These are phyloP conservation scores for Salvia hispanica DNA, from an alignment of 257 asterid genomes.

Conservation along the genomic window DNA sequence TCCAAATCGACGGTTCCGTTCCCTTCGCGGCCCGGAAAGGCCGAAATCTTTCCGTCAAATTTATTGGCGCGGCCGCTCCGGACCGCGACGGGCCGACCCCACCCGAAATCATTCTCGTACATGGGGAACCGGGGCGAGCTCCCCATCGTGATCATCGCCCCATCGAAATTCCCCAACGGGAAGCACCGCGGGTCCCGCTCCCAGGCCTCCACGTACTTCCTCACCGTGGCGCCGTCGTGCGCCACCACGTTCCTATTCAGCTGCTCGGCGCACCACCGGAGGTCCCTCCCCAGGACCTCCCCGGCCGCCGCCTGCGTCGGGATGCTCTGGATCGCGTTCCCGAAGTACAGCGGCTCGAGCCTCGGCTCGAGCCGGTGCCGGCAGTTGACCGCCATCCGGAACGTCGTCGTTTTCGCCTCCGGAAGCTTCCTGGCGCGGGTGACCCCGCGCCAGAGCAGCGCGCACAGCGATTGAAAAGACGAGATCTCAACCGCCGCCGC, in stretches of 20 bases:
- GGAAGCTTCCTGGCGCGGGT: constrained; percentile 58
- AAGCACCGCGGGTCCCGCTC: constrained; percentile 57
- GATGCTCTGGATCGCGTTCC: constrained; percentile 65
- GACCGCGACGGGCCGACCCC: constrained; percentile 51
- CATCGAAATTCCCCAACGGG: constrained; percentile 59
- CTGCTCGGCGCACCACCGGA: constrained; percentile 60
- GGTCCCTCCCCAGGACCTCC: constrained; percentile 42
- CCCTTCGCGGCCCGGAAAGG: constrained; percentile 50
- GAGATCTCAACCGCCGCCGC: constrained; percentile 44
- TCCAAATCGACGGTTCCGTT: constrained; percentile 52
- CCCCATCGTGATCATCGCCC: constrained; percentile 57
- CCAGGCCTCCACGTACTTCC: constrained; percentile 38
- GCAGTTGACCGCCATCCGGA: constrained; percentile 61
- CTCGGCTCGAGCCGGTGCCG: constrained; percentile 59
- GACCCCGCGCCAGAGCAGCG: constrained; percentile 56
- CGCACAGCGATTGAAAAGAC: constrained; percentile 55
- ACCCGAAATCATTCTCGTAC: constrained; percentile 59
- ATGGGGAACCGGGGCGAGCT: constrained; percentile 57
- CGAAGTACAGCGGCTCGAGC: constrained; percentile 53
- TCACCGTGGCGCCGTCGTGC: constrained; percentile 44
- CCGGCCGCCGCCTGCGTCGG: constrained; percentile 53
- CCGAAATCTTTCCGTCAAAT: constrained; percentile 61
- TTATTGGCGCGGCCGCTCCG: constrained; percentile 55
- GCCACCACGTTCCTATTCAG: constrained; percentile 48
- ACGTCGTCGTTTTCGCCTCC: constrained; percentile 49